phyloP scores from a whole-genome alignment of 345 rosid species.

The Mallotus nudiflorus region DNA sequence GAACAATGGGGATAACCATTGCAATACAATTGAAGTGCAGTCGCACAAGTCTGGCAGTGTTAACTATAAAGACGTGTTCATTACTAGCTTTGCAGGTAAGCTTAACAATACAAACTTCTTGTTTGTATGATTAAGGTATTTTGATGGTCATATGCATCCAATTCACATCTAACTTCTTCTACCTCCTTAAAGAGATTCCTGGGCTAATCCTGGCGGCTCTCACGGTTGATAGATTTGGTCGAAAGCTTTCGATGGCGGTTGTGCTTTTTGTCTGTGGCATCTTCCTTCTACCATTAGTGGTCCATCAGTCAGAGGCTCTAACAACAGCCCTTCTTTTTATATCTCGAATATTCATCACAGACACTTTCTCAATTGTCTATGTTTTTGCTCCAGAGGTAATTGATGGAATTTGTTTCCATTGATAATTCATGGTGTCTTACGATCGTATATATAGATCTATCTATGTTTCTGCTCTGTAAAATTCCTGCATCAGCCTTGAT shows the following conservation, averaged over 20 bases:
- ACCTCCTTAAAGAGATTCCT: slow-evolving; percentile 63
- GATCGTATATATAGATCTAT: no score
- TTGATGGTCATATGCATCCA: slow-evolving; percentile 3
- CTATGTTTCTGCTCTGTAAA: background rate
- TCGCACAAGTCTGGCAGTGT: slow-evolving; percentile 38
- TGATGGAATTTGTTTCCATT: background rate
- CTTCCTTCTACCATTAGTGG: slow-evolving; percentile 72
- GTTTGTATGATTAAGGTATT: background rate
- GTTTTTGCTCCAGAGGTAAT: slow-evolving; percentile 92
- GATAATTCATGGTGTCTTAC: no score
- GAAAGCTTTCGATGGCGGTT: slow-evolving; percentile 76
- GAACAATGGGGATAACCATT: slow-evolving; percentile 47
- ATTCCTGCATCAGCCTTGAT: no score
- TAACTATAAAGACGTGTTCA: slow-evolving; percentile 70
- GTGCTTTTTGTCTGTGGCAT: slow-evolving; percentile 72
- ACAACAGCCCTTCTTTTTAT: slow-evolving; percentile 77
- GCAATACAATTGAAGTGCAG: slow-evolving; percentile 31
- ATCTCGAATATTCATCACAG: slow-evolving; percentile 83
- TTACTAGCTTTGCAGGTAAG: slow-evolving; percentile 84
- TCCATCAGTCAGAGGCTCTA: slow-evolving; percentile 55
- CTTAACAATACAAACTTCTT: background rate
- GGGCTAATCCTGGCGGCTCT: slow-evolving; percentile 79
- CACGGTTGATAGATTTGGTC: slow-evolving; percentile 75
- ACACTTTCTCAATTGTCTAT: slow-evolving; percentile 64
- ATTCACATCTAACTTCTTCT: slow-evolving; percentile 22